Percentiles rank a stretch among this genome's conserved stretches.
Conservation (phyloP, 108 stramenopile species). For the Cylindrotheca closterium region DNA sequence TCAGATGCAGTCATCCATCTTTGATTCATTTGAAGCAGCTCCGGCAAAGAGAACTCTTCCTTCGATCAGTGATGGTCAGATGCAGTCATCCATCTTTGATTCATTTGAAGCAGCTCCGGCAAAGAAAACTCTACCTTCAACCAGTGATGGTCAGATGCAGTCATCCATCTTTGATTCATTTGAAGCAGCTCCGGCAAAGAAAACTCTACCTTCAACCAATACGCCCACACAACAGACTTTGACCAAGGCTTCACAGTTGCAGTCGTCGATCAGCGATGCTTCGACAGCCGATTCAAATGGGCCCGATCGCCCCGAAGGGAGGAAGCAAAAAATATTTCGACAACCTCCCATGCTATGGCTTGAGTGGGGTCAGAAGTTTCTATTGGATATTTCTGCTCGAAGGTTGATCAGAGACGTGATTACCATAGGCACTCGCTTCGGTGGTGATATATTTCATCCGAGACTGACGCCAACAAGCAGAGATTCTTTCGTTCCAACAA, state of each 20-base stretch:
- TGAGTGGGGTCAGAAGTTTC: constrained; percentile 50
- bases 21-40: constrained; percentile 39
- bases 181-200: constrained; percentile 21
- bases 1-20: constrained; percentile 35
- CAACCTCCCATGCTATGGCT: constrained; percentile 49
- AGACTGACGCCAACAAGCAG: constrained; percentile 20
- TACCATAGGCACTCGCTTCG: constrained; percentile 45
- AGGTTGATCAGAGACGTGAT: constrained; percentile 70
- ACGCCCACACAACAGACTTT: background rate
- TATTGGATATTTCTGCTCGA: constrained; percentile 43
- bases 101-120: constrained; percentile 40
- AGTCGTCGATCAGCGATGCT: constrained; percentile 58
- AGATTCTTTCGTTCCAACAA: constrained; percentile 46
- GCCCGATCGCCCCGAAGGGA: background rate
- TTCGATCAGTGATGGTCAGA: constrained; percentile 12
- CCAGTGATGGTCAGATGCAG: no score
- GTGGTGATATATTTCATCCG: constrained; percentile 42
- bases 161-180: constrained; percentile 62
- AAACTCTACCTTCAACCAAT: constrained; percentile 13
- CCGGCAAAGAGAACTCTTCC: constrained; percentile 16
- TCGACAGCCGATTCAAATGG: constrained; percentile 15
- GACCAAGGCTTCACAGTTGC: background rate
- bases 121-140: constrained; percentile 20
- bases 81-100: constrained; percentile 61
- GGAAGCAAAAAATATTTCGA: background rate